phyloP scores from a whole-genome alignment of 164 flowering plant species.

The Vitis cinerea region DNA sequence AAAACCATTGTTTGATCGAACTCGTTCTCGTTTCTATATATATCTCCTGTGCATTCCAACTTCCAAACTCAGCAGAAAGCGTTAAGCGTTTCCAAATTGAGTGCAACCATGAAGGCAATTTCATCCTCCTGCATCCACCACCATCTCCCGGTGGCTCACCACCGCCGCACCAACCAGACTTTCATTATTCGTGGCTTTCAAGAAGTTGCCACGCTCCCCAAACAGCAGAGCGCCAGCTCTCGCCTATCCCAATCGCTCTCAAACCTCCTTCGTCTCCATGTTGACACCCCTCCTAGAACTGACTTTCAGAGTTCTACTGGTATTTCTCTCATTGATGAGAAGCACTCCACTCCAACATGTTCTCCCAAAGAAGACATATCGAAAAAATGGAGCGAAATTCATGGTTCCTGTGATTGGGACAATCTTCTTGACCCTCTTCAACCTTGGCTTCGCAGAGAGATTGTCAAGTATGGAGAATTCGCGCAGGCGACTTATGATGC shows the following conservation, averaged over 20 bases:
- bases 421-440: slow-evolving; percentile 53
- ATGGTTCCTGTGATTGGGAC: slow-evolving; percentile 37
- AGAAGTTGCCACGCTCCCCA: background rate
- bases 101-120: too few relatives aligned
- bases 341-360: slow-evolving; percentile 24
- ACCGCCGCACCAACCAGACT: background rate
- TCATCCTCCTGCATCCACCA: background rate
- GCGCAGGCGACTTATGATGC: slow-evolving; percentile 52
- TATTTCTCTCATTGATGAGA: background rate
- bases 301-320: background rate
- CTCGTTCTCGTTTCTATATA: too few relatives aligned
- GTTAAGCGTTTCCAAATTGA: too few relatives aligned
- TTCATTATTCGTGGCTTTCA: slow-evolving; percentile 4
- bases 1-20: too few relatives aligned
- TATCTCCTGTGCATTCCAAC: too few relatives aligned
- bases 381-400: slow-evolving; percentile 48
- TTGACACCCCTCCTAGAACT: slow-evolving; percentile 8
- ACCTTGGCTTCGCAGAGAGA: slow-evolving; percentile 54
- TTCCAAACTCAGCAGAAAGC: too few relatives aligned
- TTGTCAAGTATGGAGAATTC: slow-evolving; percentile 48
- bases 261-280: slow-evolving; percentile 13
- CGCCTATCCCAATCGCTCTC: slow-evolving; percentile 14
- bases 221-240: background rate
- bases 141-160: slow-evolving; percentile 1
- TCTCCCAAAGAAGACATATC: slow-evolving; percentile 56